Conservation (phyloP, 1,284 basidiomycete genomes). For the Malassezia nana region DNA sequence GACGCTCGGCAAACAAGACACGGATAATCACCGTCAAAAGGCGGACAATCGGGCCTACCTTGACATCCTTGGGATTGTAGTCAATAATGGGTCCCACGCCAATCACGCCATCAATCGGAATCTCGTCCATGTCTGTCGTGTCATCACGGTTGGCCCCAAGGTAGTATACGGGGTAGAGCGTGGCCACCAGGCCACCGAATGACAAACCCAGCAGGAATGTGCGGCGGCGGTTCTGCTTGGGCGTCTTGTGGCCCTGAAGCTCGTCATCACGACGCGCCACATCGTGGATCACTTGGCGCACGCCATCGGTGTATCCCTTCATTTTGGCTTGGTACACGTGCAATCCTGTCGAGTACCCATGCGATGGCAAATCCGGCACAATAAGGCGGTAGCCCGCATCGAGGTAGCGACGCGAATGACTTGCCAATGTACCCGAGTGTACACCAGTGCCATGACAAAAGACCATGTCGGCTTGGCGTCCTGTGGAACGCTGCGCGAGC, state of each 20-base stretch:
- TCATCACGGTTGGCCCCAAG: conserved; percentile 29
- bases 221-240: conserved; percentile 29
- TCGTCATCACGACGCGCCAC: conserved; percentile 32
- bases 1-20: conserved; percentile 18
- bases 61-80: conserved; percentile 23
- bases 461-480: conserved; percentile 36
- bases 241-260: conserved; percentile 3
- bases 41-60: conserved; percentile 17
- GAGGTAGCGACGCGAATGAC: conserved; percentile 40
- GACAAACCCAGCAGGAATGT: conserved; percentile 44
- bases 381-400: conserved; percentile 41
- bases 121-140: conserved; percentile 24
- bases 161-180: conserved; percentile 36
- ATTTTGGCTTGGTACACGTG: conserved; percentile 38
- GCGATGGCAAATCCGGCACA: conserved; percentile 40
- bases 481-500: conserved; percentile 22
- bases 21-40: conserved; percentile 2
- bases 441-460: conserved; percentile 45
- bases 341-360: conserved; percentile 41
- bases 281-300: conserved; percentile 36
- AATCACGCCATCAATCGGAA: conserved; percentile 38
- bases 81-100: conserved; percentile 41
- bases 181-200: conserved; percentile 39
- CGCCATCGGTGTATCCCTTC: conserved; percentile 28
- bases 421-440: conserved; percentile 40